Percentiles rank a stretch among this genome's conserved stretches.
These are phyloP conservation scores for Sporisorium exsertum DNA, from an alignment of 1,284 basidiomycete species.

Conservation along the genomic window DNA sequence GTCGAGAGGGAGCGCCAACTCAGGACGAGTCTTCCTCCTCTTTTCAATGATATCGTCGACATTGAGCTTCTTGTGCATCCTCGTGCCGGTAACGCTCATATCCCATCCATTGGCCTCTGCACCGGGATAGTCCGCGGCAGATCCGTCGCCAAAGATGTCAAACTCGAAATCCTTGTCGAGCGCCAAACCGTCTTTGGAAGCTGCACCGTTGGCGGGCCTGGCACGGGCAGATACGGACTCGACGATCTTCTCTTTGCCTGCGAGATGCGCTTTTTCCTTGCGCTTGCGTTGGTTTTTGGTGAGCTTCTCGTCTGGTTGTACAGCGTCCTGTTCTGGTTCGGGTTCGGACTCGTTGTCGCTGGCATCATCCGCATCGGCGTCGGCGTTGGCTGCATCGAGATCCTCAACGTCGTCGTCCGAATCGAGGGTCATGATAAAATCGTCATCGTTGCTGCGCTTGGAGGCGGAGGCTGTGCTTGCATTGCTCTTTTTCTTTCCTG, in stretches of 20 bases:
- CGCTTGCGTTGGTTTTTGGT: constrained; percentile 48
- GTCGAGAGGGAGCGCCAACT: constrained; percentile 29
- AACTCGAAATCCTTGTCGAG: constrained; percentile 63
- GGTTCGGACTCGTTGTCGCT: constrained; percentile 19
- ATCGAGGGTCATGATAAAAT: constrained; percentile 68
- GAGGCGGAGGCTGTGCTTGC: neutral
- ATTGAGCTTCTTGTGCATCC: constrained; percentile 53
- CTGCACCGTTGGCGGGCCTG: constrained; percentile 4
- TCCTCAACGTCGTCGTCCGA: constrained; percentile 61
- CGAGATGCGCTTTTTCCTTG: constrained; percentile 57
- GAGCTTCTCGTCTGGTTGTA: constrained; percentile 12
- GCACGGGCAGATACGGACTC: constrained; percentile 30
- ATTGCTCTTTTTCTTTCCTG: constrained; percentile 21
- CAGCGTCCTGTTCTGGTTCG: constrained; percentile 17
- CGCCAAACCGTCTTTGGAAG: constrained; percentile 37
- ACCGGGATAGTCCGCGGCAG: constrained; percentile 20
- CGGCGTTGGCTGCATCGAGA: constrained; percentile 24
- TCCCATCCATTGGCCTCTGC: constrained; percentile 51
- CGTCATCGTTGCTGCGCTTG: constrained; percentile 34
- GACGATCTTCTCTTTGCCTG: constrained; percentile 60
- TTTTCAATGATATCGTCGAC: constrained; percentile 69
- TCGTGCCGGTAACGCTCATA: constrained; percentile 54
- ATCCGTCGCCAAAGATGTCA: constrained; percentile 57
- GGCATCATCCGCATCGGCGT: constrained; percentile 8
- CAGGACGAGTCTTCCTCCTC: constrained; percentile 44